Conservation (phyloP, 73 alveolate species). For the Strombidium stylifer region DNA sequence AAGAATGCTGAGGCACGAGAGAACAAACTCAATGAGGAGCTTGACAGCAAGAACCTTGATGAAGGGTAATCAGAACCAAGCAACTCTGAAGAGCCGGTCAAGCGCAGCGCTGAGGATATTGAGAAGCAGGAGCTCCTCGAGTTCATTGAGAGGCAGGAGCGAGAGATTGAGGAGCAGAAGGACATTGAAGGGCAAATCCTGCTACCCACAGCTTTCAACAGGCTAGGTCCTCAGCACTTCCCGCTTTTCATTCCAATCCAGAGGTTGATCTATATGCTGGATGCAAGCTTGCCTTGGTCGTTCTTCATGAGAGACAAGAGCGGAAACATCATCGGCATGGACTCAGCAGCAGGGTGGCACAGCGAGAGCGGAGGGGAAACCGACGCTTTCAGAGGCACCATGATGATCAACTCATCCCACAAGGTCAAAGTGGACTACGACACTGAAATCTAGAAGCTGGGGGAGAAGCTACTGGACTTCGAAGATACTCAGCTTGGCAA, state of each 20-base stretch:
- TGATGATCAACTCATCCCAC: constrained; percentile 67
- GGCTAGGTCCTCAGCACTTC: constrained; percentile 59
- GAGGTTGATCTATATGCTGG: constrained; percentile 73
- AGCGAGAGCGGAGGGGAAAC: too few species aligned
- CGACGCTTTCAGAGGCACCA: constrained; percentile 75
- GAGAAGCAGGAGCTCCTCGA: constrained; percentile 35
- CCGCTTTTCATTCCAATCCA: constrained; percentile 85
- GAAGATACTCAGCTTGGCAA: constrained; percentile 17
- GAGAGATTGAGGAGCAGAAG: constrained; percentile 61
- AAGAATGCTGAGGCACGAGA: constrained; percentile 1
- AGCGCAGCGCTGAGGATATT: constrained; percentile 1
- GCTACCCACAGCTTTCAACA: constrained; percentile 61
- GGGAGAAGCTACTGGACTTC: constrained; percentile 43
- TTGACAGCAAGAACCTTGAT: background rate
- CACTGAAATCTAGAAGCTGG: constrained; percentile 33
- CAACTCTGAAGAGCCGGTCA: too few species aligned
- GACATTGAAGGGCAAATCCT: constrained; percentile 43
- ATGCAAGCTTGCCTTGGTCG: constrained; percentile 72
- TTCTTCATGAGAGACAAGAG: constrained; percentile 73
- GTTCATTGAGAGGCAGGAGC: constrained; percentile 41
- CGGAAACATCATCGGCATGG: constrained; percentile 65
- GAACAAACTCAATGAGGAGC: constrained; percentile 21
- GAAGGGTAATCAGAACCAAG: background rate
- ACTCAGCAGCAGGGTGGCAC: constrained; percentile 70
- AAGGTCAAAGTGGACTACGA: constrained; percentile 45